Percentiles rank a stretch among this genome's conserved stretches.
phyloP scores from a whole-genome alignment of 148 eudicot genomes.

The Nepenthes gracilis region DNA sequence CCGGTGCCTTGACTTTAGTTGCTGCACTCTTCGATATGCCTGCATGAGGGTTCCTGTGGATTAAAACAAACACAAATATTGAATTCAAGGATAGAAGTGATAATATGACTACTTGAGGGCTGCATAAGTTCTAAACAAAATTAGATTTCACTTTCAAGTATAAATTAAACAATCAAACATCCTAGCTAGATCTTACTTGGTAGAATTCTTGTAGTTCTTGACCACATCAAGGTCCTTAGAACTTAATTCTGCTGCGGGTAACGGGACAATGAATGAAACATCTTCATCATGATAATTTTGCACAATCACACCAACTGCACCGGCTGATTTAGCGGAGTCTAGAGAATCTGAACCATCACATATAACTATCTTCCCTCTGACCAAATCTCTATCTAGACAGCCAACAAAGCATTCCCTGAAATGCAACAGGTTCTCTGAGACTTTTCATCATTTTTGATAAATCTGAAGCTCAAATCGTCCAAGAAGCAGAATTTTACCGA shows the following conservation, averaged over 20 bases:
- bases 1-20: neutral
- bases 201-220: neutral
- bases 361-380: neutral
- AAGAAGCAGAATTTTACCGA: neutral
- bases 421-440: neutral
- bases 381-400: neutral
- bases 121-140: neutral
- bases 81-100: no score
- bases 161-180: neutral
- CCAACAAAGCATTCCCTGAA: neutral
- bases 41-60: neutral
- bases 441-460: neutral
- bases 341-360: neutral
- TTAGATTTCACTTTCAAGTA: neutral
- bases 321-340: neutral
- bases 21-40: neutral
- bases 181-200: neutral
- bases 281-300: neutral
- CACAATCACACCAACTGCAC: neutral
- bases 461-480: neutral
- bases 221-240: neutral
- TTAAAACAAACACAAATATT: neutral
- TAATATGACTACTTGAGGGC: no score
- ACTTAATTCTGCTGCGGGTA: neutral
- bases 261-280: neutral